These are phyloP conservation scores for Leucocoprinus birnbaumii DNA, from an alignment of 768 basidiomycete genomes.

Conservation along the genomic window DNA sequence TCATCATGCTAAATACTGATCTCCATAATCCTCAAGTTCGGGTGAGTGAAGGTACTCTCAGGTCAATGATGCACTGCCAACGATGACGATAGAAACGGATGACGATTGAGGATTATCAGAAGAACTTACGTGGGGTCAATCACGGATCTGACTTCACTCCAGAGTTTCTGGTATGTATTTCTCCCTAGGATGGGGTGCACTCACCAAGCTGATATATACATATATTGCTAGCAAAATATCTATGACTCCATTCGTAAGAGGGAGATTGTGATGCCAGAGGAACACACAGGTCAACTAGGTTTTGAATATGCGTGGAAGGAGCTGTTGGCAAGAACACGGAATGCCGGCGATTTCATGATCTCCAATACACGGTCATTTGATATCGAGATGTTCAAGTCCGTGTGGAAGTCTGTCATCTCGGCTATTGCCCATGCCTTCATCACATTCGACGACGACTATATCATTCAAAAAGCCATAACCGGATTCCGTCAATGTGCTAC, in stretches of 20 bases:
- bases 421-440: slow-evolving; percentile 95
- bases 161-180: slow-evolving; percentile 71
- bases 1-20: slow-evolving; percentile 99
- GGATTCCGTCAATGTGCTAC: slow-evolving; percentile 98
- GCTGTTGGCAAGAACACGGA: slow-evolving; percentile 74
- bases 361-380: slow-evolving; percentile 84
- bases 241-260: slow-evolving; percentile 93
- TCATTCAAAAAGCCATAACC: slow-evolving; percentile 90
- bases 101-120: slow-evolving; percentile 91
- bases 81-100: slow-evolving; percentile 77
- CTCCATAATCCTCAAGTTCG: slow-evolving; percentile 91
- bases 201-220: not conserved
- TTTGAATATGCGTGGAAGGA: slow-evolving; percentile 99
- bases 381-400: slow-evolving; percentile 88
- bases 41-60: slow-evolving; percentile 38
- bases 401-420: slow-evolving; percentile 93
- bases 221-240: slow-evolving; percentile 64
- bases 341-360: slow-evolving; percentile 71
- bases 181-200: not conserved
- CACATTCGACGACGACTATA: slow-evolving; percentile 94
- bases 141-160: slow-evolving; percentile 77
- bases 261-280: slow-evolving; percentile 97
- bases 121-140: slow-evolving; percentile 92
- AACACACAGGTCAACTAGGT: slow-evolving; percentile 93
- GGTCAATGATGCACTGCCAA: slow-evolving; percentile 6